Conservation (phyloP, 805 yeast genomes). For the Candida pini region DNA sequence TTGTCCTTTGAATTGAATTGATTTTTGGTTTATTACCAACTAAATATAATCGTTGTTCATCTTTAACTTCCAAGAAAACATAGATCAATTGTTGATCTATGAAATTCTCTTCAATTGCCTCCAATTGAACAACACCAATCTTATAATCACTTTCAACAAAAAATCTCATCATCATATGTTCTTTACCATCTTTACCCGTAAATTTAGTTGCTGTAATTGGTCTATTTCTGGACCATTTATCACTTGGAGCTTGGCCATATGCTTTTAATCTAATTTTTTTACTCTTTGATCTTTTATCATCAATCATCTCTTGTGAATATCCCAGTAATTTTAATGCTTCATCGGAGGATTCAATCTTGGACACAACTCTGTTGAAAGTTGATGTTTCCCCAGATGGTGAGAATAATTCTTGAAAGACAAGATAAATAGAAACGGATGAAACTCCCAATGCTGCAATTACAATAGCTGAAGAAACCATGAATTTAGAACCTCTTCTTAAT, state of each 20-base stretch:
- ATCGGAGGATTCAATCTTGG: conserved; percentile 64
- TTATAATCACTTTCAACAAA: background rate
- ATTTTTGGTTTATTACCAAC: conserved; percentile 55
- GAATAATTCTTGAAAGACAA: conserved; percentile 72
- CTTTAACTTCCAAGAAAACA: conserved; percentile 72
- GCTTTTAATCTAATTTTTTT: conserved; percentile 63
- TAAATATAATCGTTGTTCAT: conserved; percentile 60
- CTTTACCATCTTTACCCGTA: conserved; percentile 67
- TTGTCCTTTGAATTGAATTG: conserved; percentile 37
- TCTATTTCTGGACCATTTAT: conserved; percentile 84
- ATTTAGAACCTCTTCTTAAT: conserved; percentile 55
- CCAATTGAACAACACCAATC: conserved; percentile 54
- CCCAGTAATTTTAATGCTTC: conserved; percentile 50
- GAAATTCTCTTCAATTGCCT: conserved; percentile 66
- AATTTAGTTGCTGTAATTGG: conserved; percentile 69
- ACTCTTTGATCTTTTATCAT: conserved; percentile 18
- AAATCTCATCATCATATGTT: conserved; percentile 78
- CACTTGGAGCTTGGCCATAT: conserved; percentile 65
- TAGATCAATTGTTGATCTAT: conserved; percentile 66
- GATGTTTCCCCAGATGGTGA: conserved; percentile 91
- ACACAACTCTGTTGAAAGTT: conserved; percentile 82
- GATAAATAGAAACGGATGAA: conserved; percentile 62
- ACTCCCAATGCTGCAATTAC: conserved; percentile 68
- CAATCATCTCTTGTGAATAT: conserved; percentile 34
- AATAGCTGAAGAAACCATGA: conserved; percentile 52